Evolutionary conservation across 176 grass and related monocot species (phyloP), one percentile per base, ranked within the genome.

Genomic region (Hyparrhenia diplandra): DNA sequence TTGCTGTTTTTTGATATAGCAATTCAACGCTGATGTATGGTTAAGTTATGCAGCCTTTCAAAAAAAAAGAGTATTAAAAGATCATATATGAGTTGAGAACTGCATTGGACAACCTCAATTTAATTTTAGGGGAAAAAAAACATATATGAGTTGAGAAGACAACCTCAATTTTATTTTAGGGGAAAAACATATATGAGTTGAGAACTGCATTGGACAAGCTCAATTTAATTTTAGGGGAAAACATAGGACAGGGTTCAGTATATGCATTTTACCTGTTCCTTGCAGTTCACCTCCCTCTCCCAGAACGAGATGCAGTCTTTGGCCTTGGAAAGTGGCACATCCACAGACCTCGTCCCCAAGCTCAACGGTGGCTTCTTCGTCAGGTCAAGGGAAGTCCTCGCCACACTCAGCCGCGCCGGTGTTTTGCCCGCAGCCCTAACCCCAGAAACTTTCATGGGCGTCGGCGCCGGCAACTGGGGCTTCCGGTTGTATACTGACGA

Each of bases 311-410:
- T 51, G 42, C 58, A 6, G 2, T 52, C 30, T 39, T 31, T 13
- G 21, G 66, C 9, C 41, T 74, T 83, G 58, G 1, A 63, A 27
- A 14, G 1, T 6, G 5, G 42, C 9, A 20, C 29, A 20, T 54
- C 40, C 42, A 3, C 14, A 8, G 62, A 58, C n/a, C 62, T 58
- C 4, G 34, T 25, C 51, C 70, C 80, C 55, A 65, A 20, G 75
- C 80, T 82, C 62, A 12, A 52, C 37, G 83, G 46, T 10, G 46
- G 47, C 49, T 69, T 47, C n/a, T 63, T 73, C 8, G 84, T 24
- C 14, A 34, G 81, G 7, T 7, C 66, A 58, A 91, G 88, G 40
- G 86, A 82, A 9, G 43, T 82, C 51, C 57, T 37, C 45, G 24
- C 74, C 8, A 57, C 70, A 13, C 66, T 51, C 14, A 49, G 31